Base-by-base conservation (phyloP, 441 rosid species). In the Eutrema salsugineum region DNA sequence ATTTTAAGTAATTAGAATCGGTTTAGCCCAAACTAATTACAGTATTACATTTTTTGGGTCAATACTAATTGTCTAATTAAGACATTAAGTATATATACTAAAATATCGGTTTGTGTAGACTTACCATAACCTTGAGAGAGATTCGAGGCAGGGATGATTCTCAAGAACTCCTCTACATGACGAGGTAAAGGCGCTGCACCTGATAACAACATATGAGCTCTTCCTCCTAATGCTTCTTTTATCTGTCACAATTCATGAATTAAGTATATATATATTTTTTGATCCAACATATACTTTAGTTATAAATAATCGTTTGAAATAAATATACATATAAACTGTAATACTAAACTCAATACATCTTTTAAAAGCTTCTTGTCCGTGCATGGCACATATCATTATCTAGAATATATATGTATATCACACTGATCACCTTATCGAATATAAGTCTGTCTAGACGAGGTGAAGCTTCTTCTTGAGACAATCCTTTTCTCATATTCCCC, bases 171-270 rank as follows among this genome's bases (percentile, higher is more conserved):
- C 73, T 94, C 97, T 20, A 91, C 99, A 48, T 94, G 96, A 71
- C 66, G 81, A 66, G 99, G 85, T 83, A 91, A 63, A 68, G 97
- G 99, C 6, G 99, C 99, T 33, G 97, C 99, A n/a, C 99, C 97
- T 46, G 97, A 91, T 44, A 91, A 80, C 79, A 91, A 30, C 71
- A 84, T 80, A 11, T 91, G 88, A 40, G 90, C 86, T 82, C 81
- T 79, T 78, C 99, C 97, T 46, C 99, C 97, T 38, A 90, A 71
- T 65, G 89, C 90, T 72, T 78, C 91, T 67, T 87, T 90, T 70
- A 87, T 81, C 99, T 94, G 47, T 61, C 35, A 73, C 56, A 72
- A 72, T 54, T 54, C 11, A n/a, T 9, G 20, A 62, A 15, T 61
- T 27, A 61, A 42, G 51, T 61, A n/a, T 20, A 20, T 57, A 0